A percentile compares a stretch with the other conserved stretches of the same genome.
Evolutionary conservation across 2,329 filamentous ascomycete species (phyloP).

Genomic region (Biscogniauxia mediterranea): DNA sequence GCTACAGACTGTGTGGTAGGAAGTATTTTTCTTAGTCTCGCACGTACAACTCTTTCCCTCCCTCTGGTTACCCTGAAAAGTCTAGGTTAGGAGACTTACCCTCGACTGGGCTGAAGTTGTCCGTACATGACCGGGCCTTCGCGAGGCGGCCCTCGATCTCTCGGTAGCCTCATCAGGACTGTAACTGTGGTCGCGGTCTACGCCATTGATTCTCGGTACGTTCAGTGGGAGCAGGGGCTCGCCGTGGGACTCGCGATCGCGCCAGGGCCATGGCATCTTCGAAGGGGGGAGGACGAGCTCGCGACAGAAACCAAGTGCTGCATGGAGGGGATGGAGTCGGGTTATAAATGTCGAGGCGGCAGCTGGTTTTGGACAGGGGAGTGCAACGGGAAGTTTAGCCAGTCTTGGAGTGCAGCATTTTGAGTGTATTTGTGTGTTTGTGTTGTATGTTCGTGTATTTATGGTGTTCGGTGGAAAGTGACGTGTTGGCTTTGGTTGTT

Average conservation of each 20-base stretch:
- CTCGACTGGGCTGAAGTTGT: conserved; percentile 56
- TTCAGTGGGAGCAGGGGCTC: conserved; percentile 37
- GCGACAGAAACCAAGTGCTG: conserved; percentile 19
- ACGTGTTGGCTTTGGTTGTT: conserved; percentile 9
- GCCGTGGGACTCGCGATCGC: conserved; percentile 33
- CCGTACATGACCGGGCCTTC: conserved; percentile 39
- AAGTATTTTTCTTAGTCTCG: neutral
- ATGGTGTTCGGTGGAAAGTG: conserved; percentile 2
- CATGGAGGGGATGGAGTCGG: conserved; percentile 17
- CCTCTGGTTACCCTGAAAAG: neutral
- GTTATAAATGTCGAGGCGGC: neutral
- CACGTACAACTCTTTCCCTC: conserved; percentile 3
- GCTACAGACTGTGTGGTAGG: conserved; percentile 45
- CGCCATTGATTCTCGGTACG: conserved; percentile 32
- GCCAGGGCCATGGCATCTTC: conserved; percentile 39
- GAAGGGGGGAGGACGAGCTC: conserved; percentile 20
- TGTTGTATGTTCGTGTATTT: neutral
- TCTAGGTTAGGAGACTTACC: conserved; percentile 36
- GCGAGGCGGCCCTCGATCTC: conserved; percentile 34
- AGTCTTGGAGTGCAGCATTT: neutral
- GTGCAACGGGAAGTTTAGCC: neutral
- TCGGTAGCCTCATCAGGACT: conserved; percentile 29
- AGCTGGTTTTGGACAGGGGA: too few species aligned
- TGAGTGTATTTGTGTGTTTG: neutral
- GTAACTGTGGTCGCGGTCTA: conserved; percentile 29